Evolutionary conservation across 139 green algal genomes (phyloP), one percentile per base, ranked within the genome.

Genomic region (Chlamydomonas sp.): DNA sequence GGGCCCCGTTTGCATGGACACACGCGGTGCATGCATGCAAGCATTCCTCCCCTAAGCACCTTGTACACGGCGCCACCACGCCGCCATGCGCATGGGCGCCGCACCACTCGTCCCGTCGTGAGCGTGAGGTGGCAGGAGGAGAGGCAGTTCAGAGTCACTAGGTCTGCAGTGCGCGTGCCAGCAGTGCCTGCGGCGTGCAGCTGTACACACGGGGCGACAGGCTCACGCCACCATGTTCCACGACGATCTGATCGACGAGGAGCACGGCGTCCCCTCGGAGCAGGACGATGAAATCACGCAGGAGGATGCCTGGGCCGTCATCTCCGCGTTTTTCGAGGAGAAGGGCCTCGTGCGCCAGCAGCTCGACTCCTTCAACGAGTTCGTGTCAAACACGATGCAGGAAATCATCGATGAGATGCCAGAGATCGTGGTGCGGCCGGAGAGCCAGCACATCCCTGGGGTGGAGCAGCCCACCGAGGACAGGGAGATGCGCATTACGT

Each of bases 341-440:
- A 97, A 98, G 73, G 91, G 92, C 29, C 81, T 99, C 1, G 95
- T 98, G 33, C 83, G 91, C 16, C 95, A 99, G 87, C 95, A 99
- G 85, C 85, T 99, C 48, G 95, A 99, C 78, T 97, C 90, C 0
- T 99, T 98, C 83, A 96, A 97, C 59, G 90, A 98, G 76, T 99
- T 99, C 75, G 85, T 97, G 43, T 73, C 87, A 65, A 92, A 96
- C 78, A 95, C 86, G 36, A 95, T 97, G 73, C 76, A 81, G 66
- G 80, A 81, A n/a, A 79, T 81, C 24, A 76, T 81, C 35, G 66
- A 86, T 48, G 86, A 93, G 34, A 89, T 37, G 26, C 35, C 60
- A 2, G 76, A 85, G 22, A 83, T 94, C 22, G 64, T 84, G 0
- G 72, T 95, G 33, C 83, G 75, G 68, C 90, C 90, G 4, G 81